phyloP scores from a whole-genome alignment of 2,329 filamentous ascomycete genomes.

The Penicillium sp. region DNA sequence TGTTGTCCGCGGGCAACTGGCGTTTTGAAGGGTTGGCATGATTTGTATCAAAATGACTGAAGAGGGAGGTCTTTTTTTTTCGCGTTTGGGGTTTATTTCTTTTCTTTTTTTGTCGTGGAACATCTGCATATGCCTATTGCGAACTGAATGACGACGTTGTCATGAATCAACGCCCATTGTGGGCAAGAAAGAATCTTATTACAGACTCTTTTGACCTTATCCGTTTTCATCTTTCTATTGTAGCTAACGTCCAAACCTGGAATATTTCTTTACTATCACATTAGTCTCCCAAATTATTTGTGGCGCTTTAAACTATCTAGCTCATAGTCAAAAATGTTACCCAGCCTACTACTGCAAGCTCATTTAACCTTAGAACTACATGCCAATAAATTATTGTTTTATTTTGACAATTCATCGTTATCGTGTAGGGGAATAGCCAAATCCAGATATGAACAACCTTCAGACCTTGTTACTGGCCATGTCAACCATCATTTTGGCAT shows the following conservation, averaged over 20 bases:
- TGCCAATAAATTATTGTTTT: neutral
- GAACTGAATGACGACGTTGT: neutral
- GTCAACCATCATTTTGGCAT: neutral
- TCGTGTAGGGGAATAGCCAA: neutral
- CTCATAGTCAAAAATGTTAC: too few relatives aligned
- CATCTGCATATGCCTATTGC: neutral
- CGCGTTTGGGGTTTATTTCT: neutral
- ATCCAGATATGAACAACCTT: neutral
- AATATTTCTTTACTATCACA: neutral
- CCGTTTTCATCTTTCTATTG: neutral
- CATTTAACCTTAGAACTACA: too few relatives aligned
- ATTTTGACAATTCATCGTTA: neutral
- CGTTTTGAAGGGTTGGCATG: slow-evolving; percentile 1
- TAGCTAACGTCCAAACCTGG: neutral
- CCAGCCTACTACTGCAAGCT: too few relatives aligned
- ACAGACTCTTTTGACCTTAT: neutral
- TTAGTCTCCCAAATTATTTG: neutral
- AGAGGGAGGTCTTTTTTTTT: neutral
- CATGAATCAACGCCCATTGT: neutral
- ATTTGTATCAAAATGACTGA: slow-evolving; percentile 4
- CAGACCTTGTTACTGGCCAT: neutral
- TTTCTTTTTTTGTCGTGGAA: neutral
- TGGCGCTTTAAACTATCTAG: too few relatives aligned
- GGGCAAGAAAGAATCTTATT: neutral
- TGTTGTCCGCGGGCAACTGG: neutral